A percentile compares a stretch with the other conserved stretches of the same genome.
phyloP scores from a whole-genome alignment of 257 asterid genomes.

The Solanum habrochaites region DNA sequence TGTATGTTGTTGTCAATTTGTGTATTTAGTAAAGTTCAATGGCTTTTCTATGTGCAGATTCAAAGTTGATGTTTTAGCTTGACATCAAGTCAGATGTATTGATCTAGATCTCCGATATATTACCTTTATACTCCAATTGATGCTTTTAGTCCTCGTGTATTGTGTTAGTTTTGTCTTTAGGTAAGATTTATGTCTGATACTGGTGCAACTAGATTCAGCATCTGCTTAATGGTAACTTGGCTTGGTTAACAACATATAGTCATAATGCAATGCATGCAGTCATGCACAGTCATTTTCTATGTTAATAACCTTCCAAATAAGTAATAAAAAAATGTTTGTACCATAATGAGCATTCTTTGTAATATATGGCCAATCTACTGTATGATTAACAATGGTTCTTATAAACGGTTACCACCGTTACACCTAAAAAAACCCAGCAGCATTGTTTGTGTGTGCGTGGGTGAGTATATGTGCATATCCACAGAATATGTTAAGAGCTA shows the following conservation, averaged over 20 bases:
- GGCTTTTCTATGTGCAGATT: background rate
- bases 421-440: background rate
- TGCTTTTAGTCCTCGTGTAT: background rate
- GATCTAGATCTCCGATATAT: background rate
- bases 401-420: background rate
- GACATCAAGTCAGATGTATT: background rate
- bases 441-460: background rate
- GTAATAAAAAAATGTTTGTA: background rate
- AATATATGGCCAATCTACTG: background rate
- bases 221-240: background rate
- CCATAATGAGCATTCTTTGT: background rate
- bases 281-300: background rate
- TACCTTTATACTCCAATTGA: background rate
- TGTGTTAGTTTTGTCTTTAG: background rate
- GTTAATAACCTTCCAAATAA: background rate
- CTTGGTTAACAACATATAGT: background rate
- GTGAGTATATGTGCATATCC: background rate
- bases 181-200: background rate
- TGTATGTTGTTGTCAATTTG: background rate
- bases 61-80: background rate
- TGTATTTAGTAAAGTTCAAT: background rate
- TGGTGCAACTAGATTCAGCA: background rate
- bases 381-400: background rate
- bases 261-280: background rate
- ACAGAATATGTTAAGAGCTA: background rate